Base-by-base conservation (phyloP, 306 rosid species). In the Lagenaria siceraria region DNA sequence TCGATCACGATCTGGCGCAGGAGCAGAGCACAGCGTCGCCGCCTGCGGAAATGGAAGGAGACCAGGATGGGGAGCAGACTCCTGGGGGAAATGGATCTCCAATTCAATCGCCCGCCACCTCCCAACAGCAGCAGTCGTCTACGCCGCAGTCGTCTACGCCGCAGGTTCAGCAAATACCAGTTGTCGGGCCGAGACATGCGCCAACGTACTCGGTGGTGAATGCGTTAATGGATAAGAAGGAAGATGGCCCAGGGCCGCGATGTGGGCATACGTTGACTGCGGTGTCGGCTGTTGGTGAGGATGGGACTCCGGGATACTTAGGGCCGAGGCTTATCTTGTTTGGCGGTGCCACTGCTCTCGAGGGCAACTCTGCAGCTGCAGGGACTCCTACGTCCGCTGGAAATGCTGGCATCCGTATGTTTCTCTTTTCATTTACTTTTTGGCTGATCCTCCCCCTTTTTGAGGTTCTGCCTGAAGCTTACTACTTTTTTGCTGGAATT, bases 261-360 rank as follows among this genome's bases (percentile, higher is more conserved):
- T 96, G 99, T 35, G 99, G 99, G 36, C 99, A 96, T 79, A 96
- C 99, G 27, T 84, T 96, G 88, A 96, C 99, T 52, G 97, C 98
- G 11, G 96, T 96, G 35, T 92, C 97, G 13, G 96, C 98, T 11
- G 99, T 96, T 4, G 98, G 99, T 6, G 99, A 96, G 85, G 99
- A 96, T 48, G 94, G 94, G 31, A 75, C 91, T 75, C 89, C 98
- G 6, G 99, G 96, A 8, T 96, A 85, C 82, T 82, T 88, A 82
- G 98, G 99, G 25, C 98, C 98, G 40, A 84, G 99, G 87, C 18
- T 92, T 78, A 87, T 96, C 83, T 86, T 96, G 84, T 96, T 96
- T 52, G 99, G 99, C 9, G 99, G 99, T 75, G 99, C 99, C 81
- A 96, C 99, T 29, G 99, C 97, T 9, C 98, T 96, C n/a, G 99